Base-by-base conservation (phyloP, 495 filamentous ascomycete species). In the Aspergillus sparsus region DNA sequence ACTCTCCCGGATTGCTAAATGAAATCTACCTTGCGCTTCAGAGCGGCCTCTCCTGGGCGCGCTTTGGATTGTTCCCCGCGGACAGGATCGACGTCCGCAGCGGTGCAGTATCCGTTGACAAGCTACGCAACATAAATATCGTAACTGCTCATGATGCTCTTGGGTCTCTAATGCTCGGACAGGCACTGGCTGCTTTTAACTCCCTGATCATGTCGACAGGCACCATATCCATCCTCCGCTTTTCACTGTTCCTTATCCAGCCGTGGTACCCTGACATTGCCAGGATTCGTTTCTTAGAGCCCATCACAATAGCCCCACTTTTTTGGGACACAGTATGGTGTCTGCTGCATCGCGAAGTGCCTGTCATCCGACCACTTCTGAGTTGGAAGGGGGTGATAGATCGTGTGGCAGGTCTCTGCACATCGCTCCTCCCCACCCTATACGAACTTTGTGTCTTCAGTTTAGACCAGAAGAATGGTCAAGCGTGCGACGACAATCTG, bases 391-490 rank as follows among this genome's bases (percentile, higher is more conserved):
- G 66, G 18, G 66, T 74, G 32, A 62, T 74, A 13, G 73, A 76
- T 59, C 70, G 72, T 36, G 68, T 68, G 37, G 64, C 62, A 9
- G 73, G 73, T n/a, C 55, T 74, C 39, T 71, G 61, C 33, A 60
- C 65, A 8, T 68, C 72, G 6, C 63, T 73, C 12, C 56, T 76
- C 3, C 67, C 72, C 53, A 49, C 64, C 16, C 60, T 73, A 0
- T 68, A 74, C 47, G 68, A 74, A 47, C 58, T 76, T 39, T 74
- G 72, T 47, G 70, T 63, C 15, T 65, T 66, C 44, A 71, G 72
- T 41, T 59, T 67, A 62, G 13, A 57, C 7, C 33, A 67, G 49
- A 67, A 66, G 27, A 59, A 34, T 16, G 11, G 11, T 5, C n/a
- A 13, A 16, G 2, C 8, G 1, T 5, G 15, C 6, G 12, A 46